Base-by-base conservation (phyloP, 2,329 filamentous ascomycete species). In the Coniochaeta sp. region DNA sequence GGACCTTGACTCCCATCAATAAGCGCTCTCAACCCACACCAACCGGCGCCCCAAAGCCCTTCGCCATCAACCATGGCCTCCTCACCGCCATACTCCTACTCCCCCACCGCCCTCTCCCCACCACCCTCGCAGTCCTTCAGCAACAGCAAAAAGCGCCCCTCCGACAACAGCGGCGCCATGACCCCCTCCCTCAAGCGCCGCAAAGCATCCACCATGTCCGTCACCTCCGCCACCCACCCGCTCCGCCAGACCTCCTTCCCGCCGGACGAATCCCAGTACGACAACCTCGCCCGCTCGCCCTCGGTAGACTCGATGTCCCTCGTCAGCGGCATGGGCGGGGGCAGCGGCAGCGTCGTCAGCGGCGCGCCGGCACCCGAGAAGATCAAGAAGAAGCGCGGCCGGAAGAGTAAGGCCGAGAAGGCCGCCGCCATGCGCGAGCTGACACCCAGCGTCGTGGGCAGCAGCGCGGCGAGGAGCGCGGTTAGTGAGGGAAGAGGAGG, bases 171-270 rank as follows among this genome's bases (percentile, higher is more conserved):
- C n/a, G 76, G 78, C 51, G 70, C 75, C 9, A 74, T 74, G 31
- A 70, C 74, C 3, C 75, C 71, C 0, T 65, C 71, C 14, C 67
- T 73, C 46, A 89, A 89, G 64, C 83, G 85, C 46, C 85, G 87
- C 62, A 91, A 91, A 64, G 77, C 83, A 5, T 89, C 85, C 12
- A 78, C 69, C 55, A 72, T 83, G 57, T 83, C 83, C 3, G 71
- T 76, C 24, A 68, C 76, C 8, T 81, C 64, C 13, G 79, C 80
- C 1, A 73, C 79, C 0, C 86, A 89, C 57, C 86, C 86, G 1
- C 79, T 94, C 1, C 86, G 89, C 33, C 87, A 91, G 62, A 91
- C 89, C 4, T 90, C 87, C 0, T 94, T 91, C 63, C 86, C 87
- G 0, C 87, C 87, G 24, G 85, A 83, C 53, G 73, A 81, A 51